Evolutionary conservation across 2,329 filamentous ascomycete species (phyloP).

Genomic region (Cryphonectria japonica): DNA sequence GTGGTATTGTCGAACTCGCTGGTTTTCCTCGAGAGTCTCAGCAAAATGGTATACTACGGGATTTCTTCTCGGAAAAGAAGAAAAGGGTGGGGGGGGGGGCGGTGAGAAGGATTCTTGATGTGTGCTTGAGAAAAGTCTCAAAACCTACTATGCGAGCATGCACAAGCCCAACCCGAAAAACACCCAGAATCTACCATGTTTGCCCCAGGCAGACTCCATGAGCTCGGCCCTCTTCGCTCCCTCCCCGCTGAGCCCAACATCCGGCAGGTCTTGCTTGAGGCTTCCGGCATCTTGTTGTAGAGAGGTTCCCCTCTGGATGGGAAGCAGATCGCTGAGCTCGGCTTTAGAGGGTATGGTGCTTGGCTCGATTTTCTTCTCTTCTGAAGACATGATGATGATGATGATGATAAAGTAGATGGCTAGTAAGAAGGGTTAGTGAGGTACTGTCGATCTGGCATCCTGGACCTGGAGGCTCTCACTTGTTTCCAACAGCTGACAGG

Average conservation of each 20-base stretch:
- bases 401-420: background rate
- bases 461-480: background rate
- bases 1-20: slow-evolving; percentile 39
- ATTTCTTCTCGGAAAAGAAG: too few relatives aligned
- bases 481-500: too few relatives aligned
- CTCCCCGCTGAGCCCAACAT: slow-evolving; percentile 3
- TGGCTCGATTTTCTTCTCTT: background rate
- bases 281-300: background rate
- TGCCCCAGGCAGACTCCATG: background rate
- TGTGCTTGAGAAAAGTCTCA: background rate
- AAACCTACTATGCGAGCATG: slow-evolving; percentile 5
- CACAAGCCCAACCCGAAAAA: background rate
- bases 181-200: background rate
- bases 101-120: too few relatives aligned
- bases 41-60: too few relatives aligned
- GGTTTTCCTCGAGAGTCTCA: too few relatives aligned
- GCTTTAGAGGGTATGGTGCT: background rate
- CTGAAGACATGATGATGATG: background rate
- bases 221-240: background rate
- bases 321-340: background rate
- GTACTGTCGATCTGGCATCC: background rate
- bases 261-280: background rate
- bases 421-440: background rate
- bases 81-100: too few relatives aligned
- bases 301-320: background rate